phyloP scores from a whole-genome alignment of 805 yeast genomes.

The Candida sithepensis region DNA sequence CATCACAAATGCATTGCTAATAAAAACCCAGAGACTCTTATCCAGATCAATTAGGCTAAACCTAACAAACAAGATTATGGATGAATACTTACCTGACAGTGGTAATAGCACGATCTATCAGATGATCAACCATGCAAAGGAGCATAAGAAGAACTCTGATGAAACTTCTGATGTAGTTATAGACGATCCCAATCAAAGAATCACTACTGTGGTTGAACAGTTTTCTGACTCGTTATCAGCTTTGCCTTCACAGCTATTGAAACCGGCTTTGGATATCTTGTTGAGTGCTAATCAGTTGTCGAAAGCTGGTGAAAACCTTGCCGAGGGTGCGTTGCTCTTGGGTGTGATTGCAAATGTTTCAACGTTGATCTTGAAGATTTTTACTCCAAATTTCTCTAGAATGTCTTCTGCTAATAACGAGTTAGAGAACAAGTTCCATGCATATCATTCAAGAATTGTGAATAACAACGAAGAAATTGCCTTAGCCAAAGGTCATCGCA shows the following conservation, averaged over 20 bases:
- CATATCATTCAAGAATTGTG: constrained; percentile 77
- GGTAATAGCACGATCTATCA: constrained; percentile 72
- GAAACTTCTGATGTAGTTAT: constrained; percentile 29
- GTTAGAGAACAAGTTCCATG: constrained; percentile 80
- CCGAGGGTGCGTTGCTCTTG: constrained; percentile 74
- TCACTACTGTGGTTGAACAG: constrained; percentile 75
- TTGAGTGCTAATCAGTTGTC: constrained; percentile 78
- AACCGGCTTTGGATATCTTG: constrained; percentile 75
- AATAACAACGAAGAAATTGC: constrained; percentile 85
- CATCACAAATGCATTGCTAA: constrained; percentile 65
- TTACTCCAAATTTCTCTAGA: constrained; percentile 89
- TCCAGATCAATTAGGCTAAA: constrained; percentile 58
- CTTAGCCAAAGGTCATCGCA: constrained; percentile 70
- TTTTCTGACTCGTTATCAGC: constrained; percentile 68
- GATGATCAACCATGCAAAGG: constrained; percentile 44
- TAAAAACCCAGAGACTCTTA: constrained; percentile 55
- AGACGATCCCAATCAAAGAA: constrained; percentile 76
- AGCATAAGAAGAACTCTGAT: constrained; percentile 4
- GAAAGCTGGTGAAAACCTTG: constrained; percentile 59
- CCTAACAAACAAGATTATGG: constrained; percentile 61
- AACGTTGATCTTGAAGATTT: constrained; percentile 63
- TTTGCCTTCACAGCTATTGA: constrained; percentile 78
- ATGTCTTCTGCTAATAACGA: constrained; percentile 71
- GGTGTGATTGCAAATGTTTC: constrained; percentile 81
- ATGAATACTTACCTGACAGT: constrained; percentile 67